Percentiles rank a stretch among this genome's conserved stretches.
These are phyloP conservation scores for Parachaetomium inaequale DNA, from an alignment of 495 filamentous ascomycete genomes.

Conservation along the genomic window DNA sequence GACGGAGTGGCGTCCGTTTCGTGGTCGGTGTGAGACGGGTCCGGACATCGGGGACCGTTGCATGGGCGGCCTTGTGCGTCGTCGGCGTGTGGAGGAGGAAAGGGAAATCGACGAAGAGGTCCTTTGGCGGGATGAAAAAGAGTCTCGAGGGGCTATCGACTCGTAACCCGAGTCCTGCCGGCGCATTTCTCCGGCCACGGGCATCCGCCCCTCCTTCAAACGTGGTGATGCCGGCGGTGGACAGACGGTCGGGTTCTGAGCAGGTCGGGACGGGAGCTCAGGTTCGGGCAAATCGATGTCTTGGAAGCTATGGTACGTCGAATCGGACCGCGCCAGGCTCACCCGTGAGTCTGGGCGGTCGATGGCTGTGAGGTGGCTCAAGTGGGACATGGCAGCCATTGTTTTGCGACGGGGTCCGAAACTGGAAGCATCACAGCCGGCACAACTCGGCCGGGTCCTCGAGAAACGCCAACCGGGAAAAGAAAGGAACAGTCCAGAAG, in stretches of 20 bases:
- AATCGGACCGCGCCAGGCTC: constrained; percentile 41
- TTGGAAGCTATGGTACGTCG: constrained; percentile 49
- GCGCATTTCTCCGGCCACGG: constrained; percentile 34
- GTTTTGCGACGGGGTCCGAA: constrained; percentile 1
- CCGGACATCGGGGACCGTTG: constrained; percentile 37
- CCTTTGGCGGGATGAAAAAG: constrained; percentile 25
- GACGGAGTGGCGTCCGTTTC: constrained; percentile 26
- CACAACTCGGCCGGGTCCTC: not conserved
- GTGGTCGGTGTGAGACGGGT: constrained; percentile 25
- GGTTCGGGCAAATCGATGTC: constrained; percentile 40
- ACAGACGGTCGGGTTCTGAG: constrained; percentile 13
- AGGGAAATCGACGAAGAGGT: constrained; percentile 21
- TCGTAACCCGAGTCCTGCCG: constrained; percentile 52
- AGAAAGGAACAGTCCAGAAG: not conserved
- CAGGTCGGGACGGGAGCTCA: constrained; percentile 7
- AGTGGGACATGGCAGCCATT: constrained; percentile 33
- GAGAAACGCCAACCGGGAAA: constrained; percentile 2
- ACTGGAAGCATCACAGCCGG: constrained; percentile 23
- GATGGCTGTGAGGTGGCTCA: constrained; percentile 27
- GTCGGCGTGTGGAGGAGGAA: constrained; percentile 31
- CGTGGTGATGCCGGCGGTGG: not conserved
- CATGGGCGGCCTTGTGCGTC: constrained; percentile 34
- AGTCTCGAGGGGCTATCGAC: constrained; percentile 35
- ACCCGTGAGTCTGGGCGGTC: constrained; percentile 40
- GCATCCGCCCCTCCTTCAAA: constrained; percentile 19